Percentiles rank a stretch among this genome's conserved stretches.
Conservation (phyloP, 805 yeast genomes). For the Blastobotrys parvus region DNA sequence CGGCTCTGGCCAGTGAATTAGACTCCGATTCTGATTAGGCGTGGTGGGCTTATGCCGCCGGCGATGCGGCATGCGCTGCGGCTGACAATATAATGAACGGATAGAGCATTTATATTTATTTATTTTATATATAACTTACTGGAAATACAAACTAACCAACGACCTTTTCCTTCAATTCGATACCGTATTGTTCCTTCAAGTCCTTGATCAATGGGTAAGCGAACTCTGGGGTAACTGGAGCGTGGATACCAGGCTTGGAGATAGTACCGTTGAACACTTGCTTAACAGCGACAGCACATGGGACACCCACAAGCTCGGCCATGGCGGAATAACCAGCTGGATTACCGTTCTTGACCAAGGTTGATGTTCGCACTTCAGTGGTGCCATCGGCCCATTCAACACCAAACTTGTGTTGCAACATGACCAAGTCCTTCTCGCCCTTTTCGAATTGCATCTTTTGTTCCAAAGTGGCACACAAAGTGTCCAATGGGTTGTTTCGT, state of each 20-base stretch:
- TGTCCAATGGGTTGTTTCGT: slow-evolving; percentile 90
- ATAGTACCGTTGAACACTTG: slow-evolving; percentile 77
- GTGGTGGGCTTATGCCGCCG: no score
- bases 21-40: no score
- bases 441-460: slow-evolving; percentile 91
- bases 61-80: no score
- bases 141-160: no score
- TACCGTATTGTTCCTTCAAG: slow-evolving; percentile 82
- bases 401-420: slow-evolving; percentile 95
- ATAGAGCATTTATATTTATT: no score
- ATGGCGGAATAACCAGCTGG: slow-evolving; percentile 89
- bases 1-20: slow-evolving; percentile 32
- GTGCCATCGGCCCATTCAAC: slow-evolving; percentile 93
- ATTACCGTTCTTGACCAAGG: slow-evolving; percentile 87
- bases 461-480: slow-evolving; percentile 94
- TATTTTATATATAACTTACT: no score
- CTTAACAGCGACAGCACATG: slow-evolving; percentile 91
- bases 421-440: slow-evolving; percentile 92
- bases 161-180: slow-evolving; percentile 75
- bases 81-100: no score
- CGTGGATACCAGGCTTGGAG: slow-evolving; percentile 74
- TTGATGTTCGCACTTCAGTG: slow-evolving; percentile 87
- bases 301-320: slow-evolving; percentile 98
- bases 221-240: slow-evolving; percentile 87
- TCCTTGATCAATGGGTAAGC: slow-evolving; percentile 86